Evolutionary conservation across 371 early-diverging fungal species (phyloP).

Genomic region (Chytridium lagenaria): DNA sequence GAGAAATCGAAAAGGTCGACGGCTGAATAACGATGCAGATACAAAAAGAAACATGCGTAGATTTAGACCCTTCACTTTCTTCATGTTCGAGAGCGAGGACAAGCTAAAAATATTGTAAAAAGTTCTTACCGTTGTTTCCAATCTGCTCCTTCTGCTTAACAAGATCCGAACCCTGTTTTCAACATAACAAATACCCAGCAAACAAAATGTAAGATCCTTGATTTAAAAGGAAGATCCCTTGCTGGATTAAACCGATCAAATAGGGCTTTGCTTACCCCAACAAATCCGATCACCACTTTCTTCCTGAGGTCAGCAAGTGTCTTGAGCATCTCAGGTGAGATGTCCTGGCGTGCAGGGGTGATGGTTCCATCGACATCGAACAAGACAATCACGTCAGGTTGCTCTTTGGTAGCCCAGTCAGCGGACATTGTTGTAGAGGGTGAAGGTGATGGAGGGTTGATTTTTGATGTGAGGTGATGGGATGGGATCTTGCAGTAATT

Average conservation of each 20-base stretch:
- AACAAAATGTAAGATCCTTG: too few species aligned
- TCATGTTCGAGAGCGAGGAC: too few species aligned
- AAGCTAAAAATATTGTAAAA: not conserved
- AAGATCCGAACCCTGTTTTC: constrained; percentile 90
- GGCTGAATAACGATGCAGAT: constrained; percentile 38
- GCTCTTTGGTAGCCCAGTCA: constrained; percentile 66
- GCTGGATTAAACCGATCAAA: too few species aligned
- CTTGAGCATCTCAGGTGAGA: constrained; percentile 80
- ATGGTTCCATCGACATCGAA: constrained; percentile 99
- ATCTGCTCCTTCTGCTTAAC: constrained; percentile 98
- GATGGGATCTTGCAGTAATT: too few species aligned
- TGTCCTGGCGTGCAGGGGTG: constrained; percentile 86
- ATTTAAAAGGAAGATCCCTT: too few species aligned
- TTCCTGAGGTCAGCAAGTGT: constrained; percentile 85
- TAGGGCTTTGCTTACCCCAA: constrained; percentile 81
- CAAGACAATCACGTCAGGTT: constrained; percentile 86
- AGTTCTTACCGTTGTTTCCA: constrained; percentile 75
- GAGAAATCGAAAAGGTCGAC: constrained; percentile 93
- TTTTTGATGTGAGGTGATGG: too few species aligned
- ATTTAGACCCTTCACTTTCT: too few species aligned
- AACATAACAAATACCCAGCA: not conserved
- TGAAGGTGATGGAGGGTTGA: too few species aligned
- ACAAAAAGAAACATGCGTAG: not conserved
- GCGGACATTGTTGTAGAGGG: not conserved
- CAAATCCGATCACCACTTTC: constrained; percentile 96